Evolutionary conservation across 768 basidiomycete genomes (phyloP), one percentile per base, ranked within the genome.

Genomic region (Dentipellis sp.): DNA sequence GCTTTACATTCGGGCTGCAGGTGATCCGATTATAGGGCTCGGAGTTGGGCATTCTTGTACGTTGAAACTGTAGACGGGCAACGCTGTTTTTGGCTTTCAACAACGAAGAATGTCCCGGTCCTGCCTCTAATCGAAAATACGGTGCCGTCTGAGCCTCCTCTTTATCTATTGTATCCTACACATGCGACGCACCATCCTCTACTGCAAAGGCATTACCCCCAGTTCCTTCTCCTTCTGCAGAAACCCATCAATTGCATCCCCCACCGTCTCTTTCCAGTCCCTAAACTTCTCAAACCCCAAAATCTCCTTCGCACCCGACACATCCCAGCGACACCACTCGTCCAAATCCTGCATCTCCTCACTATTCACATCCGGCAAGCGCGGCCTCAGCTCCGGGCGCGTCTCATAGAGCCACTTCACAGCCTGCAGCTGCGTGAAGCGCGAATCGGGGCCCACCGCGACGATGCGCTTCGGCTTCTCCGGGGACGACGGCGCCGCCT

Each of bases 361-460:
- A 0, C 19, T 36, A 17, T 8, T 45, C 16, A 42, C 38, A 9
- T 16, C 21, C 6, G 52, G 52, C 35, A 53, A 10, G 6, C 52
- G 16, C 7, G 19, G 11, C 37, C 19, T 53, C 3, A 68, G 48
- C n/a, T 58, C 64, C 4, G 68, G 63, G 5, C 63, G 56, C 16
- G 58, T 53, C 1, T 34, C 39, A 16, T 23, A 52, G 8, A 69
- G 51, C 36, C 66, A 51, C 48, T 61, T 40, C 1, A 63, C 64
- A 0, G 60, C 67, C 12, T 63, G 64, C 23, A 56, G 49, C 63
- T 59, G 66, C 5, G 62, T 64, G 51, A 67, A 61, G 5, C 53
- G 49, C 17, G 56, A 61, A 6, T 29, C 29, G 3, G 29, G 29
- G 10, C 62, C 67, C 8, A 51, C 55, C 34, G 65, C 55, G 45